phyloP scores from a whole-genome alignment of 1,139 yeast genomes.

The Geotrichum bryndzae region DNA sequence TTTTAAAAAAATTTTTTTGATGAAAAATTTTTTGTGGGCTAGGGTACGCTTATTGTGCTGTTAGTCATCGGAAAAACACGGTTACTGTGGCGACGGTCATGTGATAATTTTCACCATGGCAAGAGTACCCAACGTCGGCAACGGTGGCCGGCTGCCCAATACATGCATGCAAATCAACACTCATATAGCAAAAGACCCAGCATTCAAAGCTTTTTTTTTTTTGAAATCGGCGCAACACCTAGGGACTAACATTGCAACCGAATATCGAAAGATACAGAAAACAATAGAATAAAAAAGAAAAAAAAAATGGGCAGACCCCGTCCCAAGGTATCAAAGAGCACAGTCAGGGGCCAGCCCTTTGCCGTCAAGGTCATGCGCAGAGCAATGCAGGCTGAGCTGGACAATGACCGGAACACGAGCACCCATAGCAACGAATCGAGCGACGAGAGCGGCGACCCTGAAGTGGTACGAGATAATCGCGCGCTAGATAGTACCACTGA shows the following conservation, averaged over 20 bases:
- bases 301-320: conserved; percentile 8
- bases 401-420: neutral
- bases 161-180: neutral
- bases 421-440: neutral
- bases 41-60: neutral
- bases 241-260: neutral
- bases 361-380: conserved; percentile 8
- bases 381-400: neutral
- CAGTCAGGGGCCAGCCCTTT: conserved; percentile 8
- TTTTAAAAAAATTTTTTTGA: neutral
- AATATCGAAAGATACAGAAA: neutral
- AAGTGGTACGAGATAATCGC: neutral
- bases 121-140: neutral
- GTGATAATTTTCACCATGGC: neutral
- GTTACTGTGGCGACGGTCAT: neutral
- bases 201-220: neutral
- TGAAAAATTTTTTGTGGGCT: neutral
- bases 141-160: neutral
- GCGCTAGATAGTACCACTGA: neutral
- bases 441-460: neutral
- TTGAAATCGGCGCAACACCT: neutral
- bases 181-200: neutral
- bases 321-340: conserved; percentile 11
- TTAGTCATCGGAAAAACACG: neutral
- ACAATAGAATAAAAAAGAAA: neutral